Evolutionary conservation across 2,329 filamentous ascomycete species (phyloP), one percentile per base, ranked within the genome.

Genomic region (Scleromitrula shiraiana): DNA sequence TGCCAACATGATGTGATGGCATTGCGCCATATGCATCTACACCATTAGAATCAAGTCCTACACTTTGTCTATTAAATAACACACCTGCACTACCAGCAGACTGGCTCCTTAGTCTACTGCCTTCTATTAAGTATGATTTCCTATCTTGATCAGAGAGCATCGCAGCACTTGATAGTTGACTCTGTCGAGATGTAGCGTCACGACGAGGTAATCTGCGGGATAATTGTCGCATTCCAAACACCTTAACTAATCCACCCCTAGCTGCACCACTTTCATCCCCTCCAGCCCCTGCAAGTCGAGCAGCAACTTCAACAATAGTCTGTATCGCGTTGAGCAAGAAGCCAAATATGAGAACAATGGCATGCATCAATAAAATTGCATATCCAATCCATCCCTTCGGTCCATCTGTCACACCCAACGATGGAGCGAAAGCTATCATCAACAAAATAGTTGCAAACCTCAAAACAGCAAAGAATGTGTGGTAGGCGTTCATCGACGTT

Each of bases 401-500:
- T 0, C 84, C 80, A 60, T 94, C 84, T 0, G 78, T 77, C 5
- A 96, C 82, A 19, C 81, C 83, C 3, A 98, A 74, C 1, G 85
- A 84, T 1, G 91, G 88, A 10, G 90, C 80, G 64, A 98, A 98
- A 1, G 90, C 74, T 27, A 89, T 78, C 72, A 86, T 88, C 46
- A 91, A 70, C 46, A 91, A 70, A 39, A 89, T 76, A 0, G 84
- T 84, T 40, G 87, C 68, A 26, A 96, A 82, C 27, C 93, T 82
- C 12, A 95, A 71, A 2, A 76, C 70, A 0, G 89, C 80, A 65
- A 96, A 95, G 53, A 89, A 80, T 2, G 85, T 87, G 60, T 97
- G 90, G 57, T 96, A 96, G 8, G 88, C 80, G 63, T 97, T 97
- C 93, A 98, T 98, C 23, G 91, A 96, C 0, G 93, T 97, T 19